Conservation (phyloP, 148 eudicot genomes). For the Amaranthus palmeri region DNA sequence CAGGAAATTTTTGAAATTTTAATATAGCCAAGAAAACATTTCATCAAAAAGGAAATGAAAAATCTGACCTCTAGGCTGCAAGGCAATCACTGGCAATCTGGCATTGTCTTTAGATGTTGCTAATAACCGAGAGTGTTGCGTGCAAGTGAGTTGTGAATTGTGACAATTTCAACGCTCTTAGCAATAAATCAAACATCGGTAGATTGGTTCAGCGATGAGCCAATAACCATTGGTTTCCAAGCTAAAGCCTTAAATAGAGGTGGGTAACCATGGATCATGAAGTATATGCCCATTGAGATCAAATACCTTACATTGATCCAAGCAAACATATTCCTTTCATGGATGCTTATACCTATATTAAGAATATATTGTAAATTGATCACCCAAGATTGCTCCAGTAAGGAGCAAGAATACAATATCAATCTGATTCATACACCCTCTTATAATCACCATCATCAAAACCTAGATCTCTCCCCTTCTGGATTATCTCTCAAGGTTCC, state of each 20-base stretch:
- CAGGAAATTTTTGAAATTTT: neutral
- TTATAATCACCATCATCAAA: too few relatives aligned
- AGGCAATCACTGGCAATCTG: neutral
- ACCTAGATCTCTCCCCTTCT: slow-evolving; percentile 7
- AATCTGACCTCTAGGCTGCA: too few relatives aligned
- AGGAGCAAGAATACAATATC: neutral
- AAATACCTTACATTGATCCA: too few relatives aligned
- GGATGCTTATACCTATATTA: too few relatives aligned
- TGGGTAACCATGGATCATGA: too few relatives aligned
- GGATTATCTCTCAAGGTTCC: slow-evolving; percentile 40
- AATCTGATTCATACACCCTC: too few relatives aligned
- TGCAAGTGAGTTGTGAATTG: too few relatives aligned
- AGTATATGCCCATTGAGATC: too few relatives aligned
- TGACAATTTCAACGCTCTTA: neutral
- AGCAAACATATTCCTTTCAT: too few relatives aligned
- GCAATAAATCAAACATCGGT: neutral
- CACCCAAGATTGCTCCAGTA: neutral
- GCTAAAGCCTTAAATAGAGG: too few relatives aligned
- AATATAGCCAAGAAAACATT: slow-evolving; percentile 7
- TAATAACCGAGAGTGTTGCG: too few relatives aligned
- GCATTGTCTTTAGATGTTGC: neutral
- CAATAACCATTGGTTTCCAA: neutral
- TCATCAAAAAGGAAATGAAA: too few relatives aligned
- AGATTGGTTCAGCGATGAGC: neutral
- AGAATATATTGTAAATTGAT: neutral